phyloP scores from a whole-genome alignment of 371 early-diverging fungal species.

The Apophysomyces sp. region DNA sequence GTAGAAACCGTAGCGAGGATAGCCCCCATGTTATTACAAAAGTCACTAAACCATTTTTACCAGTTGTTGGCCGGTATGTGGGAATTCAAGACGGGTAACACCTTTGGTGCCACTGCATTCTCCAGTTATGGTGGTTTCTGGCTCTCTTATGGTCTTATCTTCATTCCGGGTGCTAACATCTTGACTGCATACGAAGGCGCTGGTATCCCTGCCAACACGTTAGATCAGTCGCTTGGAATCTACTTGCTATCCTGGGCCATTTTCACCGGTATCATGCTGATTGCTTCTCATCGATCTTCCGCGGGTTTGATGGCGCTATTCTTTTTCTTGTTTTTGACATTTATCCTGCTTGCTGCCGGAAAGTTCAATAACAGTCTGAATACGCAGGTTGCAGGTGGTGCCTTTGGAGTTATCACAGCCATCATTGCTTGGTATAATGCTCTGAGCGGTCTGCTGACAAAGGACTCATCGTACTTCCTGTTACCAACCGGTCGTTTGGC shows the following conservation, averaged over 20 bases:
- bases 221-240: slow-evolving; percentile 58
- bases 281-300: slow-evolving; percentile 58
- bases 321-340: slow-evolving; percentile 55
- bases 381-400: slow-evolving; percentile 45
- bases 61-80: slow-evolving; percentile 60
- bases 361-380: slow-evolving; percentile 14
- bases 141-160: slow-evolving; percentile 65
- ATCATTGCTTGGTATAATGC: slow-evolving; percentile 68
- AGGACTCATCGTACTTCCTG: slow-evolving; percentile 43
- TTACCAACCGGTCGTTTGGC: slow-evolving; percentile 43
- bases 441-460: slow-evolving; percentile 50
- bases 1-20: slow-evolving; percentile 15
- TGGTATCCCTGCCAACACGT: slow-evolving; percentile 23
- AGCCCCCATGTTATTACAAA: not conserved
- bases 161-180: slow-evolving; percentile 55
- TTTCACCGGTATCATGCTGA: slow-evolving; percentile 57
- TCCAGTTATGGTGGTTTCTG: slow-evolving; percentile 76
- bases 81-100: slow-evolving; percentile 52
- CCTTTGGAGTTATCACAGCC: slow-evolving; percentile 57
- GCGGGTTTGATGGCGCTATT: slow-evolving; percentile 56
- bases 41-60: not conserved
- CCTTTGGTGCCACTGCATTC: slow-evolving; percentile 86
- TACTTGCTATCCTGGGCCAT: slow-evolving; percentile 64
- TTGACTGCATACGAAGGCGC: slow-evolving; percentile 38
- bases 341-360: slow-evolving; percentile 47